A percentile compares a stretch with the other conserved stretches of the same genome.
Evolutionary conservation across 1,284 basidiomycete species (phyloP).

Genomic region (Jaminaea rosea): DNA sequence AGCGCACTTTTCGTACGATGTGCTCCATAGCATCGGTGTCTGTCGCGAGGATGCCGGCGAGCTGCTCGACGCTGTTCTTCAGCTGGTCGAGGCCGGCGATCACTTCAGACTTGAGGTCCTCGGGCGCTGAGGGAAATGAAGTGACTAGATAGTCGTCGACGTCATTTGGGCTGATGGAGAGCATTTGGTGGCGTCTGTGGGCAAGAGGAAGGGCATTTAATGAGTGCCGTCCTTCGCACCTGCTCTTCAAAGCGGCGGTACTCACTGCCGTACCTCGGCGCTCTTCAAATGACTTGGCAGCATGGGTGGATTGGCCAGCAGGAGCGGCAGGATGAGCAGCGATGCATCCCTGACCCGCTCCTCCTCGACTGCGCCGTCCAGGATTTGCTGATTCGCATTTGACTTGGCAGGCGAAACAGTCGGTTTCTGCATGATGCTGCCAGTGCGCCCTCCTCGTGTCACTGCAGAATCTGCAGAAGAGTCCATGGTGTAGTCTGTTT

Average conservation of each 20-base stretch:
- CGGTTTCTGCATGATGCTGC: too few species aligned
- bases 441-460: too few species aligned
- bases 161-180: background rate
- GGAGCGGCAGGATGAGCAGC: background rate
- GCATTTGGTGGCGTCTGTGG: background rate
- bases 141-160: slow-evolving; percentile 1
- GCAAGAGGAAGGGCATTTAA: background rate
- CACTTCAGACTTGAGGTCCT: background rate
- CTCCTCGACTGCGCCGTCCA: too few species aligned
- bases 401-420: too few species aligned
- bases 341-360: background rate
- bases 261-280: background rate
- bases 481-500: too few species aligned
- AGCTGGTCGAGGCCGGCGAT: background rate
- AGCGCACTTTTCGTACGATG: background rate
- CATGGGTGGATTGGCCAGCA: background rate
- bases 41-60: background rate
- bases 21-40: background rate
- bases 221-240: background rate
- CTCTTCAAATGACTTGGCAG: background rate
- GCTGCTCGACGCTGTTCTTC: background rate
- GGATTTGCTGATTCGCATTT: too few species aligned
- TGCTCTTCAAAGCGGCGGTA: background rate
- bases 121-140: background rate
- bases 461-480: too few species aligned